Evolutionary conservation across 176 grass and related monocot genomes (phyloP).

Genomic region (Musa acuminata): DNA sequence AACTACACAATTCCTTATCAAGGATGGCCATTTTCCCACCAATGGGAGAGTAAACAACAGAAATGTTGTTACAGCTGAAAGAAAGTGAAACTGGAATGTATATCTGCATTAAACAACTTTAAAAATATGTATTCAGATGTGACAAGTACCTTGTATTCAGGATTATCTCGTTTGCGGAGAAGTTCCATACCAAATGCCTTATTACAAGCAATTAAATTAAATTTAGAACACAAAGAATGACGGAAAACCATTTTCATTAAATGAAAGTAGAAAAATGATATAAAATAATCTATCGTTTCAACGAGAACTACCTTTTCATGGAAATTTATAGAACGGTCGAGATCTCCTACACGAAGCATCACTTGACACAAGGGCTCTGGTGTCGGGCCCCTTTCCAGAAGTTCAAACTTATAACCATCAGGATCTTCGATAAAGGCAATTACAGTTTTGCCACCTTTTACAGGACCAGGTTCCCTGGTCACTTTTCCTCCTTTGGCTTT

Average conservation of each 20-base stretch:
- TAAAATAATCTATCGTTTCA: not conserved
- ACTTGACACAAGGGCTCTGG: constrained; percentile 92
- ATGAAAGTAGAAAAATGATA: constrained; percentile 7
- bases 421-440: constrained; percentile 95
- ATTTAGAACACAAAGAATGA: constrained; percentile 1
- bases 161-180: constrained; percentile 79
- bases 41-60: not conserved
- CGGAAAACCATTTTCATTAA: not conserved
- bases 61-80: not conserved
- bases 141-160: constrained; percentile 70
- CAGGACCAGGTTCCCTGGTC: constrained; percentile 76
- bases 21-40: not conserved
- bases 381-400: constrained; percentile 82
- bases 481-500: constrained; percentile 92
- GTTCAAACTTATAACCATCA: constrained; percentile 92
- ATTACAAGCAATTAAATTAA: constrained; percentile 24
- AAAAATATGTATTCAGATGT: constrained; percentile 8
- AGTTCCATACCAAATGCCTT: constrained; percentile 99
- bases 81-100: not conserved
- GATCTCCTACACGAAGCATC: constrained; percentile 92
- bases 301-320: constrained; percentile 69
- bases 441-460: constrained; percentile 70
- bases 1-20: not conserved
- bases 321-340: constrained; percentile 75
- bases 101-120: not conserved